These are phyloP conservation scores for Arabidopsis suecica DNA, from an alignment of 345 rosid species.

Conservation along the genomic window DNA sequence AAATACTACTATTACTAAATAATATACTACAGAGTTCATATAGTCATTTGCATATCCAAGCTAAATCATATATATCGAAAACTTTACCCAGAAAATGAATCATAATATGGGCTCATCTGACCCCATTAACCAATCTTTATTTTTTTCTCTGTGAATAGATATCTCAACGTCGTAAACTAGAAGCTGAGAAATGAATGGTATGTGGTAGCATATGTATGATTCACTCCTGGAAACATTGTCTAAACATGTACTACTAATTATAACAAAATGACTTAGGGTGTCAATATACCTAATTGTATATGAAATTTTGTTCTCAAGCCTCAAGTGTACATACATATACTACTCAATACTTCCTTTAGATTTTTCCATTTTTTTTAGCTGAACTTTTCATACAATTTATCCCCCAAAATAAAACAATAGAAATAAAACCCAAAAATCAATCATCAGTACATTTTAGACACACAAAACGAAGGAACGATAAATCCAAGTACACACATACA, in stretches of 20 bases:
- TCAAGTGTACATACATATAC: slow-evolving; percentile 1
- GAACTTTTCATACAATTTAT: slow-evolving; percentile 7
- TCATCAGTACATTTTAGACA: slow-evolving; percentile 23
- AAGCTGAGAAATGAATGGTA: not conserved
- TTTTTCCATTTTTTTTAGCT: not conserved
- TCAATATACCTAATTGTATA: not conserved
- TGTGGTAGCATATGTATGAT: not conserved
- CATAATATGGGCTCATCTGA: not conserved
- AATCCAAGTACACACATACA: slow-evolving; percentile 31
- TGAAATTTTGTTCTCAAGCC: not conserved
- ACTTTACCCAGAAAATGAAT: not conserved
- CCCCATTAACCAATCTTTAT: not conserved
- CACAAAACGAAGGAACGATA: slow-evolving; percentile 33
- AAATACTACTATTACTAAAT: not conserved
- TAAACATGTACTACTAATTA: not conserved
- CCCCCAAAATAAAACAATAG: not conserved
- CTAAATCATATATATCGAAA: not conserved
- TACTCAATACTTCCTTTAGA: not conserved
- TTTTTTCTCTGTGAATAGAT: not conserved
- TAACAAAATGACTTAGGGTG: not conserved
- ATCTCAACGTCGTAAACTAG: not conserved
- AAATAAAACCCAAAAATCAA: slow-evolving; percentile 6
- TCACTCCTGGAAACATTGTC: not conserved
- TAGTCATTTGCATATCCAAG: slow-evolving; percentile 11
- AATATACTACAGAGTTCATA: not conserved